Evolutionary conservation across 192 early-diverging fungal genomes (phyloP), one percentile per base, ranked within the genome.

Genomic region (Phycomyces blakesleeanus): DNA sequence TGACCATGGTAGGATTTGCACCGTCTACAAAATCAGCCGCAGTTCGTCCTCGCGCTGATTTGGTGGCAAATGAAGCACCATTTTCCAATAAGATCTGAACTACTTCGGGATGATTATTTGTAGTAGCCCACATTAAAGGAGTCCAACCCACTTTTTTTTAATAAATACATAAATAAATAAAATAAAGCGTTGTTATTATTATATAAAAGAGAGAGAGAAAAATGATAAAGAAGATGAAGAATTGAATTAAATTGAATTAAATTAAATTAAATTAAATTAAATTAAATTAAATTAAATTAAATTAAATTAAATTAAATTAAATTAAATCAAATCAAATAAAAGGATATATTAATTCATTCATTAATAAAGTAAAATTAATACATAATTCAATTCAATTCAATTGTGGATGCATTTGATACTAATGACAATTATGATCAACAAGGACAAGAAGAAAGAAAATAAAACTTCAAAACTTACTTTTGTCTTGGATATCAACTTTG

Each of bases 91-190:
- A 80, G 11, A 90, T 66, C 59, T 84, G 75, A 14, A 92, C 88
- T 25, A 92, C 73, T 18, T 84, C 77, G 57, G 84, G 77, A 74
- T 92, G 85, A 66, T 91, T 88, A 67, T 90, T 90, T 53, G 88
- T 85, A 16, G 89, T 87, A 0, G 93, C 93, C 94, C 94, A 97
- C 81, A 93, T 91, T 8, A 97, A 77, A 12, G 92, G 84, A 5
- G 92, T 91, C 93, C 93, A 97, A 18, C 89, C 89, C 63, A 85
- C 86, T 84, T 59, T 24, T n/a, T n/a, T n/a, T n/a, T n/a, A n/a
- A n/a, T n/a, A n/a, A n/a, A n/a, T n/a, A n/a, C n/a, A n/a, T n/a
- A n/a, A n/a, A n/a, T n/a, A n/a, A n/a, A n/a, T n/a, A n/a, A n/a
- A n/a, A n/a, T n/a, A n/a, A n/a, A n/a, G n/a, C n/a, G n/a, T n/a